Percentiles rank a stretch among this genome's conserved stretches.
These are phyloP conservation scores for Meira nashicola DNA, from an alignment of 1,284 basidiomycete genomes.

Conservation along the genomic window DNA sequence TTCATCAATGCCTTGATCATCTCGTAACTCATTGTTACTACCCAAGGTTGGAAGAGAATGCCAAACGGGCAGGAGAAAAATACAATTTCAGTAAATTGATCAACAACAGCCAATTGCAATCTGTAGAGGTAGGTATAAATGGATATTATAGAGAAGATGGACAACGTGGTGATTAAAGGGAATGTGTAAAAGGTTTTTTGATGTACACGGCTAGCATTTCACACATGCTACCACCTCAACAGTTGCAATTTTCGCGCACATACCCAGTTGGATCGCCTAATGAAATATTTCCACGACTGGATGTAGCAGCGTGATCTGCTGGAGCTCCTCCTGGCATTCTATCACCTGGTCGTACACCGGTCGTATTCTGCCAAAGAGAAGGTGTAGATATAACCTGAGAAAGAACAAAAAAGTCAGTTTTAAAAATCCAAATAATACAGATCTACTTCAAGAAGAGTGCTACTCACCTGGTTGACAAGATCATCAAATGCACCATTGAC, in stretches of 20 bases:
- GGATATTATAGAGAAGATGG: background rate
- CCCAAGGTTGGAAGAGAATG: background rate
- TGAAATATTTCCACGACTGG: conserved; percentile 35
- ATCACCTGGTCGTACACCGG: conserved; percentile 44
- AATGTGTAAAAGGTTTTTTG: too few species aligned
- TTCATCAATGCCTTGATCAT: background rate
- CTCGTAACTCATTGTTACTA: background rate
- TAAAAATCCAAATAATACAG: background rate
- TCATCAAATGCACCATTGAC: conserved; percentile 50
- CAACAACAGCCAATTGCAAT: too few species aligned
- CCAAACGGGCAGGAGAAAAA: background rate
- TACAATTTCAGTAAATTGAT: background rate
- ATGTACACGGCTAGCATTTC: too few species aligned
- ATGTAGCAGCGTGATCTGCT: conserved; percentile 31
- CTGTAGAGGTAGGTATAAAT: too few species aligned
- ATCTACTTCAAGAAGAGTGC: background rate
- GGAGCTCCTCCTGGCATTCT: conserved; percentile 50
- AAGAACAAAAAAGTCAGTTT: background rate
- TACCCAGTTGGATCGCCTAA: conserved; percentile 24
- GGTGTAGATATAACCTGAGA: conserved; percentile 43
- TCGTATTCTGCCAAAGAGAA: conserved; percentile 39
- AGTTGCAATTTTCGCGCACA: conserved; percentile 38
- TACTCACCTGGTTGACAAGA: conserved; percentile 38
- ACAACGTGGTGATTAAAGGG: background rate
- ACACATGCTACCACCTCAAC: conserved; percentile 16